Base-by-base conservation (phyloP, 2,329 filamentous ascomycete species). In the Parafenestella ontariensis region DNA sequence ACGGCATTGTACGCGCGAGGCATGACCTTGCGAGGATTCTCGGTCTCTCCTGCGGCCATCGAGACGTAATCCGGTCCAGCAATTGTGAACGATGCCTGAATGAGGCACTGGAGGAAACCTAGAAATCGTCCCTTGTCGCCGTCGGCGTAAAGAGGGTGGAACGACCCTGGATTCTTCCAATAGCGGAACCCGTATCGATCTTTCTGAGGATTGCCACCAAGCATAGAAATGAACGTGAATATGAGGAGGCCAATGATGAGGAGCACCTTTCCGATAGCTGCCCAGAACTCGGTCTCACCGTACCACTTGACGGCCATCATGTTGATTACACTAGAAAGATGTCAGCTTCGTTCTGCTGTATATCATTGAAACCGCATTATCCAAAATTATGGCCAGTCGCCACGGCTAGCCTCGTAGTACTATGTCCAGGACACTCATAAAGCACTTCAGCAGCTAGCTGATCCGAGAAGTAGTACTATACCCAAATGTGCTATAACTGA, bases 161-260 rank as follows among this genome's bases (percentile, higher is more conserved):
- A 93, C 0, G 90, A 81, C 1, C 90, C 90, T 0, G 90, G 90
- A 0, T 84, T 77, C 18, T 76, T 73, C 79, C 79, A 82, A 62
- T 79, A 78, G 2, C 78, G 71, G 64, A 82, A 82, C n/a, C 79
- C 79, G 52, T 74, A 77, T 13, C 70, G 67, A 49, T 77, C 74
- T 56, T 84, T 80, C 0, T 86, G 72, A 0, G 92, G 92, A 62
- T 94, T 95, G 2, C 89, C 92, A 7, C 91, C 92, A 1, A 95
- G 78, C 88, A 95, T 94, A 60, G 87, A 86, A 60, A 96, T 82
- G 68, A 96, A 91, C 2, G 91, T 94, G 77, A 81, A 81, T 56
- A 76, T 68, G 62, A 81, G 76, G 15, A 81, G 70, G 28, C 75
- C 73, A 52, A 80, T 73, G 61, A 82, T 80, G 50, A 81, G 71